Percentiles rank a stretch among this genome's conserved stretches.
phyloP scores from a whole-genome alignment of 139 green algal species.

The Coccomyxa sp. region DNA sequence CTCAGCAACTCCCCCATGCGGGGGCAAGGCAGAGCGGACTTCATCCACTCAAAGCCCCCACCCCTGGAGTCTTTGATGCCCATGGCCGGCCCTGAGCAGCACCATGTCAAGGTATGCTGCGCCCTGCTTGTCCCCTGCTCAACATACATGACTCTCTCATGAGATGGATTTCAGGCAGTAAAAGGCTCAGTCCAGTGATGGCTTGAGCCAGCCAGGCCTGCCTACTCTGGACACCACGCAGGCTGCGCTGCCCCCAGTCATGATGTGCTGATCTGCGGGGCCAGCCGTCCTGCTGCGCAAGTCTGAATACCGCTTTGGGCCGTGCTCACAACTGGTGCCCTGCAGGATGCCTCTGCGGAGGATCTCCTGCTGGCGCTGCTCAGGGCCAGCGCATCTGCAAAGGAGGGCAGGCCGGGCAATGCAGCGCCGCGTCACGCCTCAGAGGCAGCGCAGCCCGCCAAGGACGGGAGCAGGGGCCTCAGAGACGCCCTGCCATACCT shows the following conservation, averaged over 20 bases:
- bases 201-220: background rate
- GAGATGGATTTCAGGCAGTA: too few relatives aligned
- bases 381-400: background rate
- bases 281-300: background rate
- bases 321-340: background rate
- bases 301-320: background rate
- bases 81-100: background rate
- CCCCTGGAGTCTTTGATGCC: background rate
- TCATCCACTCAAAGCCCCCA: too few relatives aligned
- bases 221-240: background rate
- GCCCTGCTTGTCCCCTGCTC: too few relatives aligned
- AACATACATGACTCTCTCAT: too few relatives aligned
- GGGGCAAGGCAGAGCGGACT: background rate
- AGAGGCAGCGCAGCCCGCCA: too few relatives aligned
- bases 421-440: too few relatives aligned
- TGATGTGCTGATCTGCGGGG: background rate
- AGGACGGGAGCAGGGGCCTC: too few relatives aligned
- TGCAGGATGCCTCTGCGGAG: background rate
- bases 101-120: too few relatives aligned
- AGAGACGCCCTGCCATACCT: too few relatives aligned
- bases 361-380: background rate
- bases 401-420: too few relatives aligned
- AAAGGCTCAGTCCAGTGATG: too few relatives aligned
- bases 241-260: background rate
- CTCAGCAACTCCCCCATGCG: background rate